Evolutionary conservation across 495 filamentous ascomycete genomes (phyloP), one percentile per base, ranked within the genome.

Genomic region (Tetracladium marchalianum): DNA sequence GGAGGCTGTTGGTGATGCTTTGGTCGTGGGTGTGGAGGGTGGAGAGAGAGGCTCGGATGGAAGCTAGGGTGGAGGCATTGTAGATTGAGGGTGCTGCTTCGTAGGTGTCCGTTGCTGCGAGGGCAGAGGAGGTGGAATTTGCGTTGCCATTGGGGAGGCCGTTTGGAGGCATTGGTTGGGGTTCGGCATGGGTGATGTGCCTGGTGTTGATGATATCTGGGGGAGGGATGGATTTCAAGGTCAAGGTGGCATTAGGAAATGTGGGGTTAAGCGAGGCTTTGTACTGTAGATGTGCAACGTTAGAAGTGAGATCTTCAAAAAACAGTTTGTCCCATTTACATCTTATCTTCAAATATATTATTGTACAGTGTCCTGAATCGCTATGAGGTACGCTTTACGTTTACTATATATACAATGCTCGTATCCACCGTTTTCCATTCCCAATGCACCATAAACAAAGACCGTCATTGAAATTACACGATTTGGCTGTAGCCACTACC

Each of bases 1-100:
- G 72, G n/a, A 98, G 80, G 17, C 80, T 80, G 39, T 69, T 66
- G 2, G 85, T 88, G 34, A 95, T 74, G 35, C 75, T 60, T 36
- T 80, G 69, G 66, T 97, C 90, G 52, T 84, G 86, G 31, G 72
- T 68, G 54, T 82, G 80, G 24, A 98, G 77, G 55, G 77, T 69
- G 37, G 78, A 71, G 45, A 98, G 73, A 19, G 83, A 77, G 46
- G 81, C 73, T 51, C 80, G 81, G 59, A 98, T 82, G 51, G 94
- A 86, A 52, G 81, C 71, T 47, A 89, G 66, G 54, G 82, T 82
- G 45, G 74, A 78, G 56, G 84, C 84, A 63, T 76, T 72, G 66
- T 75, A 78, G 55, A 92, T 75, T 73, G 69, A 33, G 62, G 56
- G 13, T 54, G 53, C 18, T 63, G 47, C 5, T 27, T 27, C 22